Base-by-base conservation (phyloP, 2,329 filamentous ascomycete genomes). In the Tricladium varicosporioides region DNA sequence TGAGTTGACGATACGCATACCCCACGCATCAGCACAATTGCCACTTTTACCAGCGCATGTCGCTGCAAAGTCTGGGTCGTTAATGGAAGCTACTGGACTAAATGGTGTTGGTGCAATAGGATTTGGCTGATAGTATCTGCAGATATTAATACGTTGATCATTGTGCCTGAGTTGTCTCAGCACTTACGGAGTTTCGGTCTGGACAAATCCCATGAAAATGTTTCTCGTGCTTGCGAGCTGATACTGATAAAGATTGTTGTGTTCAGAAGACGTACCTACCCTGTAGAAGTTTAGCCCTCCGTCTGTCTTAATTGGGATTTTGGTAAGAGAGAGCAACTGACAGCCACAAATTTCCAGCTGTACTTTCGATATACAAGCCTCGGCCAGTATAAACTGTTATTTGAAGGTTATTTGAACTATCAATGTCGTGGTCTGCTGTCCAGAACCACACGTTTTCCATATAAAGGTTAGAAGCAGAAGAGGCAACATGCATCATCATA, bases 101-200 rank as follows among this genome's bases (percentile, higher is more conserved):
- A 87, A 91, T 19, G 86, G 88, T 84, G 87, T 8, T 74, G 73
- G 76, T 0, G 86, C 82, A 45, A 73, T 74, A 0, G 87, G 86
- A 66, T 80, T 83, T 22, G 85, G 83, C 70, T 90, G 87, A 71
- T 82, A 89, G 72, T 91, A 91, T 44, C 63, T 65, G 36, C 91
- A 18, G 15, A 13, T 13, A 13, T n/a, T n/a, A n/a, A n/a, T n/a
- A 36, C 32, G 7, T 36, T 8, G 32, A 7, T 36, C 13, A 13
- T 36, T 13, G 13, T 36, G 8, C 7, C 7, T 13, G 13, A 36
- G 7, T 36, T 36, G 7, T 7, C 7, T 13, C 32, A 36, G 32
- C 13, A 36, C 32, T 36, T 36, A 36, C 32, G 32, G 32, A 36
- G 32, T 36, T 36, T 36, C 32, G 7, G 32, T 36, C 13, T 36